A percentile compares a stretch with the other conserved stretches of the same genome.
Conservation (phyloP, 345 rosid species). For the Boechera retrofracta region DNA sequence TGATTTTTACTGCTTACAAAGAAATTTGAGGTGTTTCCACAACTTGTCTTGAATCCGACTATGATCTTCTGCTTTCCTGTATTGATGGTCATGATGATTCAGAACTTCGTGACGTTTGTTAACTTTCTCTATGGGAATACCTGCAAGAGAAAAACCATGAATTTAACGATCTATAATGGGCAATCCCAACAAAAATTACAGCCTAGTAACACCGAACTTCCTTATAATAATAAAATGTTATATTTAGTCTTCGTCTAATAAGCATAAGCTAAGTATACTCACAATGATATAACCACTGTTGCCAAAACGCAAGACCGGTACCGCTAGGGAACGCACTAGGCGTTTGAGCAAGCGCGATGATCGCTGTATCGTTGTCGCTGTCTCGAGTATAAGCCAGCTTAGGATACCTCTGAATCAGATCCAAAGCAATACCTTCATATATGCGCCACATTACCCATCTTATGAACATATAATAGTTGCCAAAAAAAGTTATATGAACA, state of each 20-base stretch:
- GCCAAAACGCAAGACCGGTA: constrained; percentile 57
- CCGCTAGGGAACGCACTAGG: constrained; percentile 75
- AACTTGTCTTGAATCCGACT: constrained; percentile 21
- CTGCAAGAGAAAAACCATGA: constrained; percentile 15
- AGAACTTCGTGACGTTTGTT: constrained; percentile 25
- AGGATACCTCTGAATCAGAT: constrained; percentile 55
- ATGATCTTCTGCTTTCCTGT: constrained; percentile 28
- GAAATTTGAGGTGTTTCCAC: constrained; percentile 33
- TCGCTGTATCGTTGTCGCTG: constrained; percentile 63
- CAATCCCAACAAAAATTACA: background rate
- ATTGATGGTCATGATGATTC: constrained; percentile 24
- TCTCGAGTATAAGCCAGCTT: constrained; percentile 58
- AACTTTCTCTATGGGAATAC: constrained; percentile 37
- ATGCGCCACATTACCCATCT: constrained; percentile 5
- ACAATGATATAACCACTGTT: constrained; percentile 64
- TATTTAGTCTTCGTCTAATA: background rate
- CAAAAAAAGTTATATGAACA: too few species aligned
- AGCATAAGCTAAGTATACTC: constrained; percentile 26
- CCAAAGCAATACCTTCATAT: constrained; percentile 64
- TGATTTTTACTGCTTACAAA: constrained; percentile 41
- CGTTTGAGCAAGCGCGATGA: constrained; percentile 62
- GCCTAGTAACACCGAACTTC: background rate
- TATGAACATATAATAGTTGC: background rate
- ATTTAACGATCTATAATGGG: background rate
- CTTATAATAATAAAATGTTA: background rate